Percentiles rank a stretch among this genome's conserved stretches.
Conservation (phyloP, 768 basidiomycete species). For the Trametes coccinea region DNA sequence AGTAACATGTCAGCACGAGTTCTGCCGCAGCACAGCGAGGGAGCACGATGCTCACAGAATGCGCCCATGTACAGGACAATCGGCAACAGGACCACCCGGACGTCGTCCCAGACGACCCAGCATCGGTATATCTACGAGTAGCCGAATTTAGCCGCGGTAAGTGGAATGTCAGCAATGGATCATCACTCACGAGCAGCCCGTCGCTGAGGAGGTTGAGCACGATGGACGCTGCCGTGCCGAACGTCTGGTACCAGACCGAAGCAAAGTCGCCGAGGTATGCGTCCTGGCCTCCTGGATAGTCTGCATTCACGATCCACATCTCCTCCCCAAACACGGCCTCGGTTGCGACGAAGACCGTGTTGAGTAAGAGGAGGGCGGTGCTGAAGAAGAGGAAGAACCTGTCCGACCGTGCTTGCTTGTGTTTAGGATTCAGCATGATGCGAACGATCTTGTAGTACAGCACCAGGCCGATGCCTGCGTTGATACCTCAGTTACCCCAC, state of each 20-base stretch:
- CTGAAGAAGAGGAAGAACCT: constrained; percentile 28
- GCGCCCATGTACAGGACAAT: constrained; percentile 2
- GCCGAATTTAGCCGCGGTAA: neutral
- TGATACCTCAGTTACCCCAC: too few species aligned
- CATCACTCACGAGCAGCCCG: constrained; percentile 36
- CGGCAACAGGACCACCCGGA: constrained; percentile 7
- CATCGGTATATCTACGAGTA: constrained; percentile 8
- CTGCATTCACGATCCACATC: constrained; percentile 38
- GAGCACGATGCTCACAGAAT: neutral
- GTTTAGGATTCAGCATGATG: neutral
- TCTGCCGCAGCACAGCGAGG: constrained; percentile 2
- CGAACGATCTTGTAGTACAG: neutral
- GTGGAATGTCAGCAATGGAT: neutral
- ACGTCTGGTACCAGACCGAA: constrained; percentile 34
- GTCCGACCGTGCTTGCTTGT: constrained; percentile 1
- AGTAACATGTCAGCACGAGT: neutral
- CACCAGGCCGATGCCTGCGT: neutral
- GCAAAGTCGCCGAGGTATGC: constrained; percentile 34
- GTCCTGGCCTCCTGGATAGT: constrained; percentile 37
- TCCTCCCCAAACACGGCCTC: constrained; percentile 35
- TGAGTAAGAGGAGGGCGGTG: constrained; percentile 31
- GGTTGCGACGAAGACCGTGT: constrained; percentile 35
- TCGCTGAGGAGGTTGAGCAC: constrained; percentile 40
- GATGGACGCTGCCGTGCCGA: constrained; percentile 26
- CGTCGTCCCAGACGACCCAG: constrained; percentile 5